phyloP scores from a whole-genome alignment of 2,329 filamentous ascomycete species.

The Chalara sp. region DNA sequence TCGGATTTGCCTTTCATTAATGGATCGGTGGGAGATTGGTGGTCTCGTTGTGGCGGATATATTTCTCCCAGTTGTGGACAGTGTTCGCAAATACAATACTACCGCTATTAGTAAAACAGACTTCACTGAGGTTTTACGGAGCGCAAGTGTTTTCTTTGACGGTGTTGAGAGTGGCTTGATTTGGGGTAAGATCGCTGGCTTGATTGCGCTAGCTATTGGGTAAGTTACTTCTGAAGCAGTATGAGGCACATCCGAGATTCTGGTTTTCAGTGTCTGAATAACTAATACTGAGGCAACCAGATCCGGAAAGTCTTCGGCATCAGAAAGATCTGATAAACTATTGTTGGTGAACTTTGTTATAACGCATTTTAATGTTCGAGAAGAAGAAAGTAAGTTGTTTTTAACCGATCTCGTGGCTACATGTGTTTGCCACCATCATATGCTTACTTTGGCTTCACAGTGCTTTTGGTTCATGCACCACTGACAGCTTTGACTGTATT shows the following conservation, averaged over 20 bases:
- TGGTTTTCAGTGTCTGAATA: background rate
- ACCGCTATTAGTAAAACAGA: slow-evolving; percentile 58
- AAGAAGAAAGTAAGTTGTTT: slow-evolving; percentile 67
- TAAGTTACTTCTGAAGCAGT: background rate
- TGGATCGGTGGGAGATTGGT: slow-evolving; percentile 98
- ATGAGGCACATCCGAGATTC: background rate
- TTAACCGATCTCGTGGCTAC: background rate
- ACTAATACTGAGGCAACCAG: background rate
- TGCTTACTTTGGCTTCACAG: background rate
- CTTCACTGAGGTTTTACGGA: slow-evolving; percentile 81
- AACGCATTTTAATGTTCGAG: slow-evolving; percentile 81
- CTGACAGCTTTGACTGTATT: slow-evolving; percentile 60
- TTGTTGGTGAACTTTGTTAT: slow-evolving; percentile 76
- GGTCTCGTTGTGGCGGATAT: slow-evolving; percentile 81
- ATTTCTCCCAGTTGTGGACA: slow-evolving; percentile 79
- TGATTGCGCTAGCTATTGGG: slow-evolving; percentile 56
- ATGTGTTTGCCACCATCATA: background rate
- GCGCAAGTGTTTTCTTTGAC: slow-evolving; percentile 94
- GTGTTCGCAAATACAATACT: slow-evolving; percentile 67
- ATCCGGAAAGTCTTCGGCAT: slow-evolving; percentile 33
- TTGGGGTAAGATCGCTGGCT: slow-evolving; percentile 71
- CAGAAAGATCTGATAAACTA: slow-evolving; percentile 53
- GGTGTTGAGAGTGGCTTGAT: slow-evolving; percentile 92
- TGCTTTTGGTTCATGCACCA: slow-evolving; percentile 81
- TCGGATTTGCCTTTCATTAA: slow-evolving; percentile 85